Evolutionary conservation across 2,329 filamentous ascomycete species (phyloP).

Genomic region (Chaetothyriales sp.): DNA sequence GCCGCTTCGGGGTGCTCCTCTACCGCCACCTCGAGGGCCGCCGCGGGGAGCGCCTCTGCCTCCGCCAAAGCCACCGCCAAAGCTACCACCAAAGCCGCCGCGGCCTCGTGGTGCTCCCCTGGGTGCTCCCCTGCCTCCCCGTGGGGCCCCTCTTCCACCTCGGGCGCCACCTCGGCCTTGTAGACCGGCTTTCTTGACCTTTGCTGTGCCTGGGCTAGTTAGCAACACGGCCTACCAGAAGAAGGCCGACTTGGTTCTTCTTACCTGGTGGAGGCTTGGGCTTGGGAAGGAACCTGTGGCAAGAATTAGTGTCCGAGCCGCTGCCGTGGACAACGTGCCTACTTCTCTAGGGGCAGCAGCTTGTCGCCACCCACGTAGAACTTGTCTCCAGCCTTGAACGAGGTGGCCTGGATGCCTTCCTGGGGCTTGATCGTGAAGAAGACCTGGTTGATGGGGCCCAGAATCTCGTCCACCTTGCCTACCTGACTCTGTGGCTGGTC

Average conservation of each 20-base stretch:
- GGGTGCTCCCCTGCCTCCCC: conserved; percentile 25
- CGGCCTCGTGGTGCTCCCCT: conserved; percentile 43
- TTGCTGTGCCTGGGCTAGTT: conserved; percentile 42
- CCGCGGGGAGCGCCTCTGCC: conserved; percentile 20
- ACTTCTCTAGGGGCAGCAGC: conserved; percentile 80
- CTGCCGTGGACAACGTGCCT: conserved; percentile 11
- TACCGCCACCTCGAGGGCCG: conserved; percentile 19
- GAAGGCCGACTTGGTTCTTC: conserved; percentile 5
- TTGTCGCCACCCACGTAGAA: conserved; percentile 95
- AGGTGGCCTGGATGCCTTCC: conserved; percentile 87
- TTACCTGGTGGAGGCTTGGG: conserved; percentile 56
- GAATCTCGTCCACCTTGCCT: conserved; percentile 95
- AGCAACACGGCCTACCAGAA: conserved; percentile 2
- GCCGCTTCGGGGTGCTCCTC: conserved; percentile 10
- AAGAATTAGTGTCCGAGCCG: conserved; percentile 3
- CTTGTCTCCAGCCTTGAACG: conserved; percentile 93
- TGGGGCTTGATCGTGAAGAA: conserved; percentile 97
- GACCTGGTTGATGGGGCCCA: conserved; percentile 93
- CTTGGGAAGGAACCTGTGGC: conserved; percentile 68
- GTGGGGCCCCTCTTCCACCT: conserved; percentile 33
- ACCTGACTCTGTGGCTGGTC: conserved; percentile 50
- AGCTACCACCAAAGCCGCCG: conserved; percentile 30
- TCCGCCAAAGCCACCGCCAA: conserved; percentile 33
- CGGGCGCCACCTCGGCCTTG: conserved; percentile 32
- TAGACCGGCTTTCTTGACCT: conserved; percentile 17